phyloP scores from a whole-genome alignment of 257 asterid species.

The Penstemon newberryi region DNA sequence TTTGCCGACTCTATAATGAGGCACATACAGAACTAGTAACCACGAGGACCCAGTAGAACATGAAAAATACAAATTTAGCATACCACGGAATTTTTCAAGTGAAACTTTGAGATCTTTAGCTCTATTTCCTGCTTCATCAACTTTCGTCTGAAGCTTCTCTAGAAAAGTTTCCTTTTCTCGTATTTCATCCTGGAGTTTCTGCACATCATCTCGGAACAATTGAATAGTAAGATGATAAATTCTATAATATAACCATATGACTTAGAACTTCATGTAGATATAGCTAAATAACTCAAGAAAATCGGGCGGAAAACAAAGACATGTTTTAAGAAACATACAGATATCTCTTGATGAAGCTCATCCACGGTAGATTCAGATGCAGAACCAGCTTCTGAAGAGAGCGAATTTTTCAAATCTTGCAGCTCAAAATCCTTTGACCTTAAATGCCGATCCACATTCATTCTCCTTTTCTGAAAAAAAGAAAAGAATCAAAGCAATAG shows the following conservation, averaged over 20 bases:
- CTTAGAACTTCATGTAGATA: constrained; percentile 21
- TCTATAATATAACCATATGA: constrained; percentile 12
- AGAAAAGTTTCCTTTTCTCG: constrained; percentile 48
- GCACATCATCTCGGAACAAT: constrained; percentile 33
- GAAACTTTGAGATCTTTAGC: constrained; percentile 48
- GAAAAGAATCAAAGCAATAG: constrained; percentile 22
- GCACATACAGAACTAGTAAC: constrained; percentile 19
- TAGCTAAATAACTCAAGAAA: constrained; percentile 18
- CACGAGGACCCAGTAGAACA: constrained; percentile 19
- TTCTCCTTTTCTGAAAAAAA: constrained; percentile 53
- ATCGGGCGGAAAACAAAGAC: constrained; percentile 6
- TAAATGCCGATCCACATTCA: constrained; percentile 43
- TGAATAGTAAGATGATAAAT: constrained; percentile 3
- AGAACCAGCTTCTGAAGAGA: constrained; percentile 50
- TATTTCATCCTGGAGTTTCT: constrained; percentile 61
- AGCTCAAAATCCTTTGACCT: constrained; percentile 57
- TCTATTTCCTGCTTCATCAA: constrained; percentile 55
- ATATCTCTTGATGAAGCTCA: constrained; percentile 70
- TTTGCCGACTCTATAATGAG: constrained; percentile 63
- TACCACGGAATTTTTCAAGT: constrained; percentile 66
- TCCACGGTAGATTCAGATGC: constrained; percentile 56
- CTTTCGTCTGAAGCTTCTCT: constrained; percentile 52
- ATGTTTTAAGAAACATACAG: constrained; percentile 50
- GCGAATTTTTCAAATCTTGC: constrained; percentile 58
- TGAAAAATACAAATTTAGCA: constrained; percentile 29